These are phyloP conservation scores for Amylocarpus encephaloides DNA, from an alignment of 2,329 filamentous ascomycete genomes.

Conservation along the genomic window DNA sequence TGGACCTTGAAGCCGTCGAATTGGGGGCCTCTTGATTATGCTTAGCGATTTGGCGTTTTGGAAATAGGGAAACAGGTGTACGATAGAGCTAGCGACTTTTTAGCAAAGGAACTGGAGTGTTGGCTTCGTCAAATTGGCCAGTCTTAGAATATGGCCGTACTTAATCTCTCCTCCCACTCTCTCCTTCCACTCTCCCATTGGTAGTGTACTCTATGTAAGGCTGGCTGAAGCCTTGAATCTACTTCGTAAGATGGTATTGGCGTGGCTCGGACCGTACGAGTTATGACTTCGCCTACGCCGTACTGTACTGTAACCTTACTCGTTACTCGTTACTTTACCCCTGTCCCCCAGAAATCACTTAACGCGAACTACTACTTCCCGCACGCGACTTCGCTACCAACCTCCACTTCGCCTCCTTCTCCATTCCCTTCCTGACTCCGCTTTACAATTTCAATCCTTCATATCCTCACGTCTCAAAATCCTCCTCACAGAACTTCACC, in stretches of 20 bases:
- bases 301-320: no score
- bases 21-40: conserved; percentile 9
- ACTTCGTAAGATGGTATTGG: no score
- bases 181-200: not conserved
- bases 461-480: not conserved
- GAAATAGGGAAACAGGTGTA: conserved; percentile 8
- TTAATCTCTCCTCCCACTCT: not conserved
- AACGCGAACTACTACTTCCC: conserved; percentile 11
- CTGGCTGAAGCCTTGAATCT: not conserved
- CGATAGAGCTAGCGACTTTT: no score
- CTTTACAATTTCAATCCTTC: not conserved
- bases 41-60: conserved; percentile 23
- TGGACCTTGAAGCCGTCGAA: not conserved
- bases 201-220: no score
- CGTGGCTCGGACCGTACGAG: conserved; percentile 15
- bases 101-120: no score
- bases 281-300: conserved; percentile 24
- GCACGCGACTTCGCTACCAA: not conserved
- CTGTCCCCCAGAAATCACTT: conserved; percentile 8
- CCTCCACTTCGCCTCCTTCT: conserved; percentile 1
- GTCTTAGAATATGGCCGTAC: no score
- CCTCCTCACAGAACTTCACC: not conserved
- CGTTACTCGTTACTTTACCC: no score
- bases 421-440: not conserved
- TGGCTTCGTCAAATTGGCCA: no score